phyloP scores from a whole-genome alignment of 2,329 filamentous ascomycete species.

The Phialophora chinensis region DNA sequence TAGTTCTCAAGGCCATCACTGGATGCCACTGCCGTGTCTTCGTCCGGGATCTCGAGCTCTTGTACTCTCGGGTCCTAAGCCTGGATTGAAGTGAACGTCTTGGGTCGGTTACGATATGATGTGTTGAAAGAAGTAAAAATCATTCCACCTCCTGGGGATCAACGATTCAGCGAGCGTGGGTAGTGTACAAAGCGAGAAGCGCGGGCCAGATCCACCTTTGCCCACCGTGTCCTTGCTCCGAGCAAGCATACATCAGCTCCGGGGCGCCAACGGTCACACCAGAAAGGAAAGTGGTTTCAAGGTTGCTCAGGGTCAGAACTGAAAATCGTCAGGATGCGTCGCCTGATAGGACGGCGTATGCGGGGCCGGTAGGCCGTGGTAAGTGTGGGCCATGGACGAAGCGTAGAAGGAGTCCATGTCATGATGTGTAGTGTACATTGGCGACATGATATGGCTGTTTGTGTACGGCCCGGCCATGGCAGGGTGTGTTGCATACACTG shows the following conservation, averaged over 20 bases:
- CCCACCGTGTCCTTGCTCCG: neutral
- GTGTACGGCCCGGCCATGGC: neutral
- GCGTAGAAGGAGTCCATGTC: slow-evolving; percentile 1
- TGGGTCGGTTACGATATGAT: neutral
- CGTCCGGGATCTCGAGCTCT: neutral
- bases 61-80: no score
- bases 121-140: neutral
- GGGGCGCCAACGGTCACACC: neutral
- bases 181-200: neutral
- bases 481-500: neutral
- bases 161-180: neutral
- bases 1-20: neutral
- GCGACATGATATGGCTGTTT: slow-evolving; percentile 1
- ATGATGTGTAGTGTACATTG: neutral
- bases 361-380: neutral
- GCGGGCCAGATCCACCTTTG: neutral
- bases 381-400: neutral
- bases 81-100: neutral
- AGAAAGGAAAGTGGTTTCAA: neutral
- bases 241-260: neutral
- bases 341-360: neutral
- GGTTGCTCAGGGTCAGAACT: neutral
- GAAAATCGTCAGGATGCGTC: neutral
- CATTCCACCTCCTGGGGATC: neutral
- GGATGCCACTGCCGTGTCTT: neutral